Base-by-base conservation (phyloP, 169 alveolate genomes). In the Plasmodium cynomolgi region DNA sequence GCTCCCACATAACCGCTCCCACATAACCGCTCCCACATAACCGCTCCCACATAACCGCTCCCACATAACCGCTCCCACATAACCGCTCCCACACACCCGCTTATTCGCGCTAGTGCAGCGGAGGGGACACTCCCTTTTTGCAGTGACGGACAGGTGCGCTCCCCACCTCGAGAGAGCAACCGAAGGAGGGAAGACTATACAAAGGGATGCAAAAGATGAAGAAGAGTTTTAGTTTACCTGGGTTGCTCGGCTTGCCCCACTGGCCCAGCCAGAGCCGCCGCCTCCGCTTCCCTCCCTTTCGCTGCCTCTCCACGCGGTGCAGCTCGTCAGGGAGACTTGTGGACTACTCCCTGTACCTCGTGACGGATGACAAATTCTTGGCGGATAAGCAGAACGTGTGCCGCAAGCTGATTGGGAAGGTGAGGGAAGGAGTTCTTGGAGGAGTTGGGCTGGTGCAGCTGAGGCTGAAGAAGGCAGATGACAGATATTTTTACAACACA, bases 401-500 rank as follows among this genome's bases (percentile, higher is more conserved):
- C 54, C 29, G 37, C 72, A 34, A 62, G 50, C 83, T 84, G 33
- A 44, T 83, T 34, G 83, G 81, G 23, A 34, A 90, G 71, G 41
- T 90, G 5, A 17, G 54, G 13, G 91, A 90, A 39, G 83, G 88
- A 13, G 37, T 72, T 44, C 71, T 79, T 39, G 97, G 97, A 4
- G 96, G 96, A 17, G 96, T 91, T 8, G 84, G 96, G 26, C 91
- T 95, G 91, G 93, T 95, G 17, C 97, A 93, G 80, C 84, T 95
- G 73, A 77, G 97, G 82, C 81, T 95, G 74, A 93, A 95, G 84
- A 47, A 93, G n/a, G 82, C 93, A 54, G 83, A 56, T 37, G 95
- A 62, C 68, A 58, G 80, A 50, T 74, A 74, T 79, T 91, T 93
- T 77, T 83, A 91, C 17, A 80, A 84, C 41, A 39, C 56, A 56